Conservation (phyloP, 2,329 filamentous ascomycete genomes). For the Dothideomycetes sp. region DNA sequence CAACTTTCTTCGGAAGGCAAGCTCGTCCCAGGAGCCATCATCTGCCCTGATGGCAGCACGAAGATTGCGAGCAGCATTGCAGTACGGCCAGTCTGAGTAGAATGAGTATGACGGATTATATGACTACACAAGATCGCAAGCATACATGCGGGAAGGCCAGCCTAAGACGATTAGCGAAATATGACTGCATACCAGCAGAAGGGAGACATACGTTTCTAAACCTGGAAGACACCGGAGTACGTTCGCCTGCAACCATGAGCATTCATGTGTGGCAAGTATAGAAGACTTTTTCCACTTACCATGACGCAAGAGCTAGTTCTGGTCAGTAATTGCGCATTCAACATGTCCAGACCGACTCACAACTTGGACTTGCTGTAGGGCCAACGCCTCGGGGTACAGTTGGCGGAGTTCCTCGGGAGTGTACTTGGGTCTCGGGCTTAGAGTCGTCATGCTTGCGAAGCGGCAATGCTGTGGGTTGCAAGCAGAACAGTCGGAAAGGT, state of each 20-base stretch:
- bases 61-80: slow-evolving; percentile 63
- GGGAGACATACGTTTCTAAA: slow-evolving; percentile 66
- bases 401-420: slow-evolving; percentile 64
- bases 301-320: slow-evolving; percentile 18
- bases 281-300: slow-evolving; percentile 11
- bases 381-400: slow-evolving; percentile 68
- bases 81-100: slow-evolving; percentile 72
- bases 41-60: slow-evolving; percentile 47
- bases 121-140: not conserved
- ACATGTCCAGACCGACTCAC: slow-evolving; percentile 22
- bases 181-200: not conserved
- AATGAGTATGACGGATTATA: not conserved
- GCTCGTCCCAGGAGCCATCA: slow-evolving; percentile 45
- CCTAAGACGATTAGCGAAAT: slow-evolving; percentile 20
- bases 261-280: not conserved
- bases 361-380: slow-evolving; percentile 84
- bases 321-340: not conserved
- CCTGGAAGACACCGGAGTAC: slow-evolving; percentile 76
- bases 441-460: slow-evolving; percentile 56
- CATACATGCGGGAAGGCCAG: slow-evolving; percentile 38
- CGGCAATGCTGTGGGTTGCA: not conserved
- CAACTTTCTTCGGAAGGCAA: slow-evolving; percentile 59
- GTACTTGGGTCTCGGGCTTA: slow-evolving; percentile 66
- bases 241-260: slow-evolving; percentile 36
- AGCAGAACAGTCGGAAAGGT: slow-evolving; percentile 1